Percentiles rank a stretch among this genome's conserved stretches.
Conservation (phyloP, 176 grass and related monocot species). For the Rhipidocladum racemiflorum region DNA sequence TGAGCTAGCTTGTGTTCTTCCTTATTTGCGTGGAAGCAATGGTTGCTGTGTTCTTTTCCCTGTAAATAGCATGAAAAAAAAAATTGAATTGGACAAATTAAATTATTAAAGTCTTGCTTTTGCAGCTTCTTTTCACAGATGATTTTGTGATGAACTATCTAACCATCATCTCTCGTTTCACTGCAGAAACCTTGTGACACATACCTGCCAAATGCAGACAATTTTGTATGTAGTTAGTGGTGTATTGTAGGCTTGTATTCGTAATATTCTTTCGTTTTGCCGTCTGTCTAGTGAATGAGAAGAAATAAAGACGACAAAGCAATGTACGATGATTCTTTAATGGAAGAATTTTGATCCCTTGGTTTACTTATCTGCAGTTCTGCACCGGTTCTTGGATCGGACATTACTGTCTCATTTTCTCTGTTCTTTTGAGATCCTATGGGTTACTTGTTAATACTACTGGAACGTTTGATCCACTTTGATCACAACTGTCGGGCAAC, state of each 20-base stretch:
- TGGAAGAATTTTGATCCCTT: neutral
- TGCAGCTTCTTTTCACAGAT: neutral
- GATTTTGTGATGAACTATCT: neutral
- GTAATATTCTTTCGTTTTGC: slow-evolving; percentile 45
- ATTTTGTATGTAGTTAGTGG: slow-evolving; percentile 40
- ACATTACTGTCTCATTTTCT: neutral
- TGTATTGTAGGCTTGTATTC: slow-evolving; percentile 14
- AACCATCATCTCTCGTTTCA: slow-evolving; percentile 3
- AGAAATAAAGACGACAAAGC: neutral
- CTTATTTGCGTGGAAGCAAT: neutral
- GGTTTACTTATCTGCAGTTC: neutral
- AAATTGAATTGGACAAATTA: neutral
- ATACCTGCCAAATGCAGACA: neutral
- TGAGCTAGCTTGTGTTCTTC: neutral
- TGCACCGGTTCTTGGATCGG: neutral
- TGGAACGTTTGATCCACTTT: neutral
- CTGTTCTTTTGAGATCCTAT: neutral
- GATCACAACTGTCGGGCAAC: neutral
- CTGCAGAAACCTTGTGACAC: slow-evolving; percentile 25
- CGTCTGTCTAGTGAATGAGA: neutral
- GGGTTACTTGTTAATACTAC: neutral
- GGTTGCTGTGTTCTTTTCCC: neutral
- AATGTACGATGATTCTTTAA: slow-evolving; percentile 25
- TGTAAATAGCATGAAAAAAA: neutral
- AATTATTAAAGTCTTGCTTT: neutral